Percentiles rank a stretch among this genome's conserved stretches.
Evolutionary conservation across 2,329 filamentous ascomycete species (phyloP).

Genomic region (Cladophialophora chaetospira): DNA sequence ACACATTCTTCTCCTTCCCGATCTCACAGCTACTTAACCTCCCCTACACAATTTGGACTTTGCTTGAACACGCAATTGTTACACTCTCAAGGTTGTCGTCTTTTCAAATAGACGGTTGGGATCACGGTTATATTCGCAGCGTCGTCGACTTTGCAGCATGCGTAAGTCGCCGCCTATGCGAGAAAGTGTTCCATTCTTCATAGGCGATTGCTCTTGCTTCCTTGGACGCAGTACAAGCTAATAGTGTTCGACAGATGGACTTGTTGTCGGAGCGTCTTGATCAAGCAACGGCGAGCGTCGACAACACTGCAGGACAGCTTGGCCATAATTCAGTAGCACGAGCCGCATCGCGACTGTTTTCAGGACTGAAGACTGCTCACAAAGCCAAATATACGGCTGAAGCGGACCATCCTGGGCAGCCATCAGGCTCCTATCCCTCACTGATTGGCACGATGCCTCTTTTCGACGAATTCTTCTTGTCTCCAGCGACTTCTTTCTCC

Average conservation of each 20-base stretch:
- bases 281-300: constrained; percentile 14
- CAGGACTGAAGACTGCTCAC: constrained; percentile 4
- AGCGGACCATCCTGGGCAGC: not conserved
- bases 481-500: too few relatives aligned
- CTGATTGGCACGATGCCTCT: not conserved
- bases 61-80: constrained; percentile 51
- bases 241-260: too few relatives aligned
- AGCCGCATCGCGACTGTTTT: constrained; percentile 3
- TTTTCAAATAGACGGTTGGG: constrained; percentile 32
- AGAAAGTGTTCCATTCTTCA: too few relatives aligned
- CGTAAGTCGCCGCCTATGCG: too few relatives aligned
- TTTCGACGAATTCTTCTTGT: too few relatives aligned
- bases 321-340: not conserved
- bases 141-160: constrained; percentile 30
- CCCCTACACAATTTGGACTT: constrained; percentile 49
- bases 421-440: not conserved
- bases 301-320: not conserved
- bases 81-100: constrained; percentile 34
- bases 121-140: constrained; percentile 30
- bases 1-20: constrained; percentile 51
- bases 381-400: constrained; percentile 9
- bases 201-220: too few relatives aligned
- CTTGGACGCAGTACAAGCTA: too few relatives aligned
- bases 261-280: constrained; percentile 27
- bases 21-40: constrained; percentile 48